phyloP scores from a whole-genome alignment of 768 basidiomycete species.

The Auriscalpium microsporum region DNA sequence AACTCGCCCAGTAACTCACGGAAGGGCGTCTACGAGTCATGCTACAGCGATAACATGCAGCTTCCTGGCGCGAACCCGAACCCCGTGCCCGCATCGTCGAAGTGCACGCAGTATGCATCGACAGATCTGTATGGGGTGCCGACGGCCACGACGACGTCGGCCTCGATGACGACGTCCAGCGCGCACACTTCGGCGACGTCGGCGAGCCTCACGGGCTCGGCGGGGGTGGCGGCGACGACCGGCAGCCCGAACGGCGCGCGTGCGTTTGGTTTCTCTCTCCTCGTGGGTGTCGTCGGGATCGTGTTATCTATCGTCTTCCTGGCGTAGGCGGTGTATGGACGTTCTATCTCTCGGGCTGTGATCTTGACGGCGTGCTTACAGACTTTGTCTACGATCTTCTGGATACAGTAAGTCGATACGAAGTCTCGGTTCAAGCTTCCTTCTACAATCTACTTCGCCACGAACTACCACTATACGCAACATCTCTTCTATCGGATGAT shows the following conservation, averaged over 20 bases:
- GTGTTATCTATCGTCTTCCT: constrained; percentile 28
- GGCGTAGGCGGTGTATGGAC: constrained; percentile 16
- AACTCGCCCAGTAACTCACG: constrained; percentile 66
- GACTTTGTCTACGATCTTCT: no score
- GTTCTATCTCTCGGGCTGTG: neutral
- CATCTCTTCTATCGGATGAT: no score
- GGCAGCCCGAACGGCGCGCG: constrained; percentile 1
- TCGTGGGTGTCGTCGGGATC: constrained; percentile 25
- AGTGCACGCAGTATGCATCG: constrained; percentile 32
- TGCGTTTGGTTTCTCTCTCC: constrained; percentile 7
- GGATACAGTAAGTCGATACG: no score
- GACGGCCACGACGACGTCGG: constrained; percentile 2
- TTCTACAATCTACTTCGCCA: no score
- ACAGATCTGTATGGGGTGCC: constrained; percentile 27
- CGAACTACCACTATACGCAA: no score
- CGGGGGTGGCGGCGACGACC: constrained; percentile 1
- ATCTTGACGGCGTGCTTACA: no score
- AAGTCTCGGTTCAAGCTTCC: no score
- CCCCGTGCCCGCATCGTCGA: constrained; percentile 31
- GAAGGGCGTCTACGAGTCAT: constrained; percentile 53
- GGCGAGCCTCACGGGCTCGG: constrained; percentile 5
- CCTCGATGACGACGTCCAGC: constrained; percentile 2
- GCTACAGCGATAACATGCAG: constrained; percentile 55
- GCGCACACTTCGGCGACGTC: neutral
- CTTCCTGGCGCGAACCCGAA: constrained; percentile 46